These are phyloP conservation scores for Aspergillus alliaceus DNA, from an alignment of 2,329 filamentous ascomycete genomes.

Conservation along the genomic window DNA sequence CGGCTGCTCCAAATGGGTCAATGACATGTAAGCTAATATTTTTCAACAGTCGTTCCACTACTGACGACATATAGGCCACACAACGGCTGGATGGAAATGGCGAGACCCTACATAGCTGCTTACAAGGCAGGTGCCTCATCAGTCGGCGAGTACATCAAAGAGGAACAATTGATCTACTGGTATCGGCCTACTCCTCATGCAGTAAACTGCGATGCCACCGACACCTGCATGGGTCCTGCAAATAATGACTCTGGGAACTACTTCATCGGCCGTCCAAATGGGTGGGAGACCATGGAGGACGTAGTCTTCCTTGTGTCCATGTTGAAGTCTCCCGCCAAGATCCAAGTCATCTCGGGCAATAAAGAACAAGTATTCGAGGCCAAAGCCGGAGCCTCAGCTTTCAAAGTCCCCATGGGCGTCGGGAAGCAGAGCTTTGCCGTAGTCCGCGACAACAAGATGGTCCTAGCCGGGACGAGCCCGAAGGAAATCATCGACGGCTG, in stretches of 20 bases:
- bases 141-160: conserved; percentile 39
- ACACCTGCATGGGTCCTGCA: conserved; percentile 45
- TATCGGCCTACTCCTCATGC: conserved; percentile 51
- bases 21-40: conserved; percentile 40
- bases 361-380: conserved; percentile 47
- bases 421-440: conserved; percentile 52
- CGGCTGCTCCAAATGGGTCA: conserved; percentile 49
- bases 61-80: conserved; percentile 42
- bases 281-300: conserved; percentile 52
- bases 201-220: conserved; percentile 53
- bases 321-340: conserved; percentile 35
- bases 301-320: conserved; percentile 51
- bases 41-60: no score
- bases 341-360: conserved; percentile 50
- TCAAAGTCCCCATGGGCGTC: conserved; percentile 48
- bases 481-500: conserved; percentile 53
- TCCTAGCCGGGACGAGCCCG: conserved; percentile 49
- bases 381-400: conserved; percentile 47
- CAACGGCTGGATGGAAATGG: conserved; percentile 55
- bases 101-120: conserved; percentile 55
- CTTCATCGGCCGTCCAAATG: conserved; percentile 53
- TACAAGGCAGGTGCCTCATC: conserved; percentile 50
- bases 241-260: conserved; percentile 53
- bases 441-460: conserved; percentile 39
- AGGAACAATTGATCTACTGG: conserved; percentile 57